phyloP scores from a whole-genome alignment of 2,329 filamentous ascomycete species.

The Aspergillus chevalieri region DNA sequence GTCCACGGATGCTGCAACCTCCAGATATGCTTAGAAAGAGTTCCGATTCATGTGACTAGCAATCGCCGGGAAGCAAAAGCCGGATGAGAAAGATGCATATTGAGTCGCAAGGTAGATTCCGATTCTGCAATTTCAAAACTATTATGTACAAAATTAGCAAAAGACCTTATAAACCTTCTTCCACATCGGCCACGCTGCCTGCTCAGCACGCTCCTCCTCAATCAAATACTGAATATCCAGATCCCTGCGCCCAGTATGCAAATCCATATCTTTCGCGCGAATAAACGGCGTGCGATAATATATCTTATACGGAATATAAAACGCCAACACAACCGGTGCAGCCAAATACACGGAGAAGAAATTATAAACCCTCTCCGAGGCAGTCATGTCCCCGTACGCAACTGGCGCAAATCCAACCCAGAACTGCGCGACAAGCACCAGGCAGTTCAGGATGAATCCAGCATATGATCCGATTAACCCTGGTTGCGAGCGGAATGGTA shows the following conservation, averaged over 20 bases:
- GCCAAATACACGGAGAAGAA: conserved; percentile 65
- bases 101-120: no score
- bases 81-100: no score
- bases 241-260: conserved; percentile 77
- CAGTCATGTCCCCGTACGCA: conserved; percentile 44
- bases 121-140: no score
- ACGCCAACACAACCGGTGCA: conserved; percentile 48
- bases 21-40: no score
- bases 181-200: conserved; percentile 65
- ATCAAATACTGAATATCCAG: conserved; percentile 74
- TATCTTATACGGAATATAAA: conserved; percentile 71
- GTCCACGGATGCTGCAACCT: no score
- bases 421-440: conserved; percentile 78
- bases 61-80: no score
- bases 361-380: conserved; percentile 48
- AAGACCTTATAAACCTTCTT: conserved; percentile 69
- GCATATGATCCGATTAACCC: conserved; percentile 75
- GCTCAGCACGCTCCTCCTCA: conserved; percentile 72
- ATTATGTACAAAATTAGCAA: conserved; percentile 45
- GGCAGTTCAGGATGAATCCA: conserved; percentile 66
- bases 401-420: conserved; percentile 80
- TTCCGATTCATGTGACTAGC: no score
- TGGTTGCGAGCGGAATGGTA: conserved; percentile 75
- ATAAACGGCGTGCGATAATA: conserved; percentile 65
- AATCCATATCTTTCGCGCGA: conserved; percentile 68